Evolutionary conservation across 2,329 filamentous ascomycete genomes (phyloP), one percentile per base, ranked within the genome.

Genomic region (Cladosporium sp.): DNA sequence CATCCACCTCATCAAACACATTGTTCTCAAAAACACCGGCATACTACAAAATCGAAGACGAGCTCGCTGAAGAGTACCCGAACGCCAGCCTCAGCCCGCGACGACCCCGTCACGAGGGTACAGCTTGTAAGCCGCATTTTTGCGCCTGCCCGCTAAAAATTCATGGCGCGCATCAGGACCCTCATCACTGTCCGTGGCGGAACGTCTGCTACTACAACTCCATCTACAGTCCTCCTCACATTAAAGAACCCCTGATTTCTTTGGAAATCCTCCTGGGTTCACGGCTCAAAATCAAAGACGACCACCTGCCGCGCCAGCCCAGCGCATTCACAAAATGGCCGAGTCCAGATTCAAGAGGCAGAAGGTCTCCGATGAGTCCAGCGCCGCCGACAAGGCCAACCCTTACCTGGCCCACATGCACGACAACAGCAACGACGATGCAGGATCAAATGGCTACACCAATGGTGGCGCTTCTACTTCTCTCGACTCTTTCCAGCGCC

Each of bases 401-500:
- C 92, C 91, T 1, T 98, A 99, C 82, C 88, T 99, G 68, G 91
- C 93, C 65, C 95, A 99, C 80, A 90, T 91, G 87, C 88, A 94
- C 79, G 84, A 89, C 69, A 80, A 85, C 68, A 74, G 70, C 63
- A 70, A 78, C 70, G 74, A 74, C 73, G 69, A 74, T 71, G 71
- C 71, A 63, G 77, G 78, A 60, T 66, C 63, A 58, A 67, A 72
- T 50, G 55, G 57, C 6, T 64, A 69, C 64, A 21, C 52, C 18
- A 59, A 65, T 60, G 74, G 80, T 71, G 76, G 78, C 33, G 52
- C 63, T 31, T 65, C 56, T 11, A 55, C 62, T 52, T 67, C 67
- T 31, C 82, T 96, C 65, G 83, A 84, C 50, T 83, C 85, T 66
- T 88, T 97, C 79, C 87, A 86, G 78, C 88, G 91, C 70, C 93